Percentiles rank a stretch among this genome's conserved stretches.
phyloP scores from a whole-genome alignment of 2,329 filamentous ascomycete genomes.

The Penicillium sp. region DNA sequence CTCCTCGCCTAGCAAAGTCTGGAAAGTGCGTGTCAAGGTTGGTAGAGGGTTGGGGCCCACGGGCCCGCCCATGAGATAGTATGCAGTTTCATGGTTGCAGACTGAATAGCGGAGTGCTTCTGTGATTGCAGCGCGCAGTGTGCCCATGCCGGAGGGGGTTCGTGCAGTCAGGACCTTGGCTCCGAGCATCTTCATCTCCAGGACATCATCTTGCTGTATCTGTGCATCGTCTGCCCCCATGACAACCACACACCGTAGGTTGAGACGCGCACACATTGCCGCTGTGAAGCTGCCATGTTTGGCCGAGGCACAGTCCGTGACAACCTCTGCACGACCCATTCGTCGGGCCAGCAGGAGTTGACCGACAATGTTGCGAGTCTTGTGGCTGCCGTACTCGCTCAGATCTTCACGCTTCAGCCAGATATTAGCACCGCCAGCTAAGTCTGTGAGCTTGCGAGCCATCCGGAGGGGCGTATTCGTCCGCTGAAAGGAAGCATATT shows the following conservation, averaged over 20 bases:
- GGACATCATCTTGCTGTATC: constrained; percentile 26
- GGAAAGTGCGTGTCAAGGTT: constrained; percentile 32
- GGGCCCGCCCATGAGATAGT: constrained; percentile 32
- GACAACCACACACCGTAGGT: constrained; percentile 26
- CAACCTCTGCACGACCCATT: constrained; percentile 30
- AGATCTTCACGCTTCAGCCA: constrained; percentile 34
- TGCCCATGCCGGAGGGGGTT: constrained; percentile 28
- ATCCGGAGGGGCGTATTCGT: constrained; percentile 24
- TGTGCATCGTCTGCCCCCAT: constrained; percentile 31
- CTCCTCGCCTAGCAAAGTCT: constrained; percentile 31
- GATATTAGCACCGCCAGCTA: constrained; percentile 28
- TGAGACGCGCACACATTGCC: constrained; percentile 29
- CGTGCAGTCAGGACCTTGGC: constrained; percentile 30
- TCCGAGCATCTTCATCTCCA: constrained; percentile 29
- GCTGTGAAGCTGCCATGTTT: constrained; percentile 32
- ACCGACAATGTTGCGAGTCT: constrained; percentile 29
- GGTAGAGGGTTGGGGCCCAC: constrained; percentile 30
- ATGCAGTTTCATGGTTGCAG: constrained; percentile 30
- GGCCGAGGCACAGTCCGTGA: constrained; percentile 32
- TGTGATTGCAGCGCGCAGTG: constrained; percentile 32
- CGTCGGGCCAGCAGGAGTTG: constrained; percentile 29
- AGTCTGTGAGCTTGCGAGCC: constrained; percentile 24
- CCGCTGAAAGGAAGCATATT: constrained; percentile 29
- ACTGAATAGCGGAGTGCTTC: constrained; percentile 33
- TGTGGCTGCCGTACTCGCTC: constrained; percentile 31